Conservation (phyloP, 768 basidiomycete species). For the Russula abietina region DNA sequence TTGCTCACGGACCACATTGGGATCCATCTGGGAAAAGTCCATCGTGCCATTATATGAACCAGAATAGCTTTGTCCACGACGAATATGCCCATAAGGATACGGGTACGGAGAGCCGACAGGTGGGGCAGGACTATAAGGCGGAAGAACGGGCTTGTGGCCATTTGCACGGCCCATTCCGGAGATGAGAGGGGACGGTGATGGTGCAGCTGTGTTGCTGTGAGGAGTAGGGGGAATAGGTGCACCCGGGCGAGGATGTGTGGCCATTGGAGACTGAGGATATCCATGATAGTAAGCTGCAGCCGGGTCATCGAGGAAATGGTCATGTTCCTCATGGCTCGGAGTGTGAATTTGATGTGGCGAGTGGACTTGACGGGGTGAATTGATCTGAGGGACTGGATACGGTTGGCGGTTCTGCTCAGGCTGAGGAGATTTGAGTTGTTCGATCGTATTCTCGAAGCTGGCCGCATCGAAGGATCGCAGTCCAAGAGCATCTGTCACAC, state of each 20-base stretch:
- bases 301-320: slow-evolving; percentile 54
- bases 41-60: slow-evolving; percentile 34
- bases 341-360: slow-evolving; percentile 29
- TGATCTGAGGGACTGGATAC: slow-evolving; percentile 1
- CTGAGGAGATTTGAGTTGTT: slow-evolving; percentile 16
- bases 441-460: slow-evolving; percentile 18
- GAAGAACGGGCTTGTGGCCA: slow-evolving; percentile 31
- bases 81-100: slow-evolving; percentile 69
- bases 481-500: slow-evolving; percentile 21
- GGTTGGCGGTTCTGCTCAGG: slow-evolving; percentile 11
- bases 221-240: slow-evolving; percentile 79
- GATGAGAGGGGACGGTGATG: slow-evolving; percentile 63
- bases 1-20: slow-evolving; percentile 56
- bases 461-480: slow-evolving; percentile 22
- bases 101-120: slow-evolving; percentile 74
- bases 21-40: slow-evolving; percentile 34
- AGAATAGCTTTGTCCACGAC: slow-evolving; percentile 38
- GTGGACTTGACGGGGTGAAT: background rate
- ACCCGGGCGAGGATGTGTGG: slow-evolving; percentile 44
- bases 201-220: slow-evolving; percentile 66
- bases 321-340: slow-evolving; percentile 48
- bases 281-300: slow-evolving; percentile 53
- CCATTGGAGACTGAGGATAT: slow-evolving; percentile 45
- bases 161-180: slow-evolving; percentile 43
- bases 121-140: slow-evolving; percentile 47